Evolutionary conservation across 1,284 basidiomycete species (phyloP).

Genomic region (Leccinum griseonigrum): DNA sequence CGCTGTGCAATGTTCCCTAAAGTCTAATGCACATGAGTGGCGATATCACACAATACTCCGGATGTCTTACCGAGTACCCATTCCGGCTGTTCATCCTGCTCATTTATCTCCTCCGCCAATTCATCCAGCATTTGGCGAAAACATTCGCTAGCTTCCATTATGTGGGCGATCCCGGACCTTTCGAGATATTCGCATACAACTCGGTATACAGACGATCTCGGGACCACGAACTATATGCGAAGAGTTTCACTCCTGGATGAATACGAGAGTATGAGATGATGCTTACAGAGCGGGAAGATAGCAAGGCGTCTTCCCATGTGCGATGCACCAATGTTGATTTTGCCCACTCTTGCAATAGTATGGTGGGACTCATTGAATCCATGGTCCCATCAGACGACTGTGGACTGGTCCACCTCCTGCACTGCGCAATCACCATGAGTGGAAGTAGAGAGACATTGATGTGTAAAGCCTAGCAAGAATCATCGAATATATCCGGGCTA

Average conservation of each 20-base stretch:
- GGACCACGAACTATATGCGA: neutral
- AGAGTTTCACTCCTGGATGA: neutral
- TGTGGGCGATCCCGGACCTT: neutral
- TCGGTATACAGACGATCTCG: neutral
- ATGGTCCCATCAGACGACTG: neutral
- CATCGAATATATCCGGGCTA: neutral
- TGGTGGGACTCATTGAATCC: neutral
- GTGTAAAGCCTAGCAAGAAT: neutral
- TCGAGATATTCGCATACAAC: neutral
- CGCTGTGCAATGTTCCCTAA: neutral
- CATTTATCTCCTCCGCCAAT: neutral
- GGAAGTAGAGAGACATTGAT: neutral
- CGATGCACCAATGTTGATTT: neutral
- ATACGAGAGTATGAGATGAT: too few species aligned
- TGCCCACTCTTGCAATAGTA: neutral
- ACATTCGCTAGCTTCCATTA: neutral
- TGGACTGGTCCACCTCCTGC: too few species aligned
- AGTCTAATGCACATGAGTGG: too few species aligned
- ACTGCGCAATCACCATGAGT: neutral
- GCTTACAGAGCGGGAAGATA: neutral
- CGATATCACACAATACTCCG: too few species aligned
- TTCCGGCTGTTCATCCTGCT: neutral
- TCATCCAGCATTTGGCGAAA: neutral
- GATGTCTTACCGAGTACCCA: neutral
- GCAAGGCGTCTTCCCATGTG: neutral